Conservation (phyloP, 2,329 filamentous ascomycete genomes). For the Penicillium sclerotigenum region DNA sequence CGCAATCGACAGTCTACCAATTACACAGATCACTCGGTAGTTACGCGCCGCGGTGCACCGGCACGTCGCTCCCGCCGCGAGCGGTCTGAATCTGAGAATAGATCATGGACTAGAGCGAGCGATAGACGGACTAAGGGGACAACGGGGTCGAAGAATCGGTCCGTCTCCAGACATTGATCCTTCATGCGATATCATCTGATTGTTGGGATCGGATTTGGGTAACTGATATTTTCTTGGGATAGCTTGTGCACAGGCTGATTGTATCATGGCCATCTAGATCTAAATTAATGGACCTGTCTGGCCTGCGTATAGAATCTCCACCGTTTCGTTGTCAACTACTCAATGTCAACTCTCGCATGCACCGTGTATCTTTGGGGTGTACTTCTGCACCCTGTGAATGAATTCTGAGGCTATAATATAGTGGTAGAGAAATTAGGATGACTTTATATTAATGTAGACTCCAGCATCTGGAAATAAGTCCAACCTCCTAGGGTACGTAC, state of each 20-base stretch:
- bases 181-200: neutral
- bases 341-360: neutral
- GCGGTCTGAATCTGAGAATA: neutral
- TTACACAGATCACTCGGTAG: neutral
- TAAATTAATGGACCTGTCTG: neutral
- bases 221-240: neutral
- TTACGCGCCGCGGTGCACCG: slow-evolving; percentile 5
- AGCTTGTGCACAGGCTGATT: no score
- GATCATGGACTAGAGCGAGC: neutral
- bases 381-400: rapidly evolving
- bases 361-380: no score
- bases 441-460: neutral
- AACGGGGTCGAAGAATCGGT: slow-evolving; percentile 2
- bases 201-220: neutral
- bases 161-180: slow-evolving; percentile 1
- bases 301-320: neutral
- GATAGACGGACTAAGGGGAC: neutral
- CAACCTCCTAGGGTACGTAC: neutral
- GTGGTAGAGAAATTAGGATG: neutral
- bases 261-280: no score
- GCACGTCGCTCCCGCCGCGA: neutral
- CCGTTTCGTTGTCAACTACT: neutral
- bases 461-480: neutral
- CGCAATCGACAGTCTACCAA: neutral
- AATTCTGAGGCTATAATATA: neutral